Percentiles rank a stretch among this genome's conserved stretches.
These are phyloP conservation scores for Coccomyxa sp. DNA, from an alignment of 139 green algal species.

Conservation along the genomic window DNA sequence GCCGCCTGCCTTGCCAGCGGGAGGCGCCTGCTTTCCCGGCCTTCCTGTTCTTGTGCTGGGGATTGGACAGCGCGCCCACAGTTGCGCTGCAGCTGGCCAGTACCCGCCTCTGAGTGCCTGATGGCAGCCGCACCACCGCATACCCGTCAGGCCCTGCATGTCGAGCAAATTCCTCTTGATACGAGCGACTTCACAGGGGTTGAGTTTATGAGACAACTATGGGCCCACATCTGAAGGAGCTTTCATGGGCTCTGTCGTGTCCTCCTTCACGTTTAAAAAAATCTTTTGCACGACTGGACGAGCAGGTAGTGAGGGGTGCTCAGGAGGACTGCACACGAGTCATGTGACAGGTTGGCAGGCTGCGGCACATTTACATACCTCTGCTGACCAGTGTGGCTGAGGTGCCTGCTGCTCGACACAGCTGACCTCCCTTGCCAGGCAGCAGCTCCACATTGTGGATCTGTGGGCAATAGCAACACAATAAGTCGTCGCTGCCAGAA, in stretches of 20 bases:
- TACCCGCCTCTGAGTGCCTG: conserved; percentile 80
- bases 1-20: conserved; percentile 50
- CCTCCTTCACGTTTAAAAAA: too few relatives aligned
- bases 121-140: conserved; percentile 73
- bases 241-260: too few relatives aligned
- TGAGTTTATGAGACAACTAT: not conserved
- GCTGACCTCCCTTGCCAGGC: conserved; percentile 69
- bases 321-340: too few relatives aligned
- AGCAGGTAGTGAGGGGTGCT: too few relatives aligned
- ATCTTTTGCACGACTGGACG: too few relatives aligned
- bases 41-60: conserved; percentile 76
- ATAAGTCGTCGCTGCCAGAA: too few relatives aligned
- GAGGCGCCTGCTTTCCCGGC: conserved; percentile 74
- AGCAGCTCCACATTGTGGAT: conserved; percentile 88
- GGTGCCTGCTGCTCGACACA: conserved; percentile 73
- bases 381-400: conserved; percentile 59
- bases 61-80: conserved; percentile 84
- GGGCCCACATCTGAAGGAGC: too few relatives aligned
- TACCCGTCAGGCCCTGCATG: conserved; percentile 52
- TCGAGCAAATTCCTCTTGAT: not conserved
- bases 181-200: not conserved
- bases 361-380: conserved; percentile 25
- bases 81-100: conserved; percentile 75
- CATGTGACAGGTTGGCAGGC: too few relatives aligned
- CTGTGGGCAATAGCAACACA: too few relatives aligned